Percentiles rank a stretch among this genome's conserved stretches.
These are phyloP conservation scores for Aspergillus incahuasiensis DNA, from an alignment of 495 filamentous ascomycete genomes.

Conservation along the genomic window DNA sequence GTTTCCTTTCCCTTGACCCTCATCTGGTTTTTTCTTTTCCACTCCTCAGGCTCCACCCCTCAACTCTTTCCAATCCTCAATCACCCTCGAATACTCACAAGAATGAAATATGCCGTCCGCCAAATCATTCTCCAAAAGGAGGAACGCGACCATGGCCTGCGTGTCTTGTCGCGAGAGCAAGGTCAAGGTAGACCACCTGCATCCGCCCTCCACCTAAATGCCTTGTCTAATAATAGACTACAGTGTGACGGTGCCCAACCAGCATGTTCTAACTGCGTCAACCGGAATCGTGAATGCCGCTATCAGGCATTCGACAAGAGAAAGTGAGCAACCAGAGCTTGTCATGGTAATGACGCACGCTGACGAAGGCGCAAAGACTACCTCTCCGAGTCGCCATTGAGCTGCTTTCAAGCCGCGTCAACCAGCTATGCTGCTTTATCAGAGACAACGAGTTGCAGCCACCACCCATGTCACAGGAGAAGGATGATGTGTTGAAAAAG, in stretches of 20 bases:
- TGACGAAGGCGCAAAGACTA: not conserved
- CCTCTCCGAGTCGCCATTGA: not conserved
- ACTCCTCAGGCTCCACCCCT: not conserved
- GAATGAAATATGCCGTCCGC: not conserved
- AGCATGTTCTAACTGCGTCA: not conserved
- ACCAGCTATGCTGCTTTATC: not conserved
- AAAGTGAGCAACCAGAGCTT: not conserved
- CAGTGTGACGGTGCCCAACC: not conserved
- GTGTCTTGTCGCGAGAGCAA: slow-evolving; percentile 1
- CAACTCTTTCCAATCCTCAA: not conserved
- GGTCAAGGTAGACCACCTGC: not conserved
- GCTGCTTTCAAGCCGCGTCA: not conserved
- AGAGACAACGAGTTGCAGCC: not conserved
- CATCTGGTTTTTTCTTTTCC: not conserved
- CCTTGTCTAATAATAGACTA: not conserved
- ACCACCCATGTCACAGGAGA: not conserved
- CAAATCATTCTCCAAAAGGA: not conserved
- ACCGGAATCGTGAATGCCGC: not conserved
- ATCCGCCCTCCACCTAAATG: not conserved
- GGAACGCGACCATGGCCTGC: not conserved
- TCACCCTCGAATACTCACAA: not conserved
- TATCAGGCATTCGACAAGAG: not conserved
- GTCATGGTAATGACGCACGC: not conserved
- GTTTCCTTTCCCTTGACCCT: not conserved
- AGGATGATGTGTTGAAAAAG: not conserved